A percentile compares a stretch with the other conserved stretches of the same genome.
Evolutionary conservation across 1,284 basidiomycete genomes (phyloP).

Genomic region (Coniophora puteana): DNA sequence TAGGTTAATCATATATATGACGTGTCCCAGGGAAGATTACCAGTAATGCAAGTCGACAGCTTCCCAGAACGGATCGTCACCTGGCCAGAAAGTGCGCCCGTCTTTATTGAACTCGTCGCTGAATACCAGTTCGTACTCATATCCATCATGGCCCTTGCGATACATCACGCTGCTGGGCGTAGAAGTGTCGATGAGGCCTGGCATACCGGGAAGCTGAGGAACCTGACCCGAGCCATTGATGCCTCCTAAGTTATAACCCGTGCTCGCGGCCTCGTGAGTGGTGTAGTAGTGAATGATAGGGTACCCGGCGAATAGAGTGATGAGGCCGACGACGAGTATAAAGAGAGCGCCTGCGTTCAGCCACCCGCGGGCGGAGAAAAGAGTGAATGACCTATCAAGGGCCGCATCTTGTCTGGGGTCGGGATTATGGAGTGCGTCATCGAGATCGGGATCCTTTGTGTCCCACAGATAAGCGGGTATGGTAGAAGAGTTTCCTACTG

Average conservation of each 20-base stretch:
- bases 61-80: conserved; percentile 80
- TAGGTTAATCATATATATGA: no score
- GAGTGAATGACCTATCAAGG: conserved; percentile 52
- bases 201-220: conserved; percentile 55
- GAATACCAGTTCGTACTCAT: conserved; percentile 80
- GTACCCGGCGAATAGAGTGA: conserved; percentile 75
- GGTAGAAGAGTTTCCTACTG: conserved; percentile 34
- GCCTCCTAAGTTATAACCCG: conserved; percentile 75
- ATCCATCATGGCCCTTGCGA: conserved; percentile 65
- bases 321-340: conserved; percentile 54
- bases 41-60: conserved; percentile 72
- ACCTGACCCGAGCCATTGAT: conserved; percentile 73
- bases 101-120: conserved; percentile 89
- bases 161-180: conserved; percentile 56
- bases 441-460: conserved; percentile 66
- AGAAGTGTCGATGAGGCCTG: conserved; percentile 61
- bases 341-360: conserved; percentile 61
- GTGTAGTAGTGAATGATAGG: conserved; percentile 66
- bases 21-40: conserved; percentile 32
- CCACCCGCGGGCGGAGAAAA: conserved; percentile 73
- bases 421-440: conserved; percentile 75
- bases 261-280: conserved; percentile 21
- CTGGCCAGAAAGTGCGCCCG: conserved; percentile 76
- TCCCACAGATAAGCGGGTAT: conserved; percentile 71
- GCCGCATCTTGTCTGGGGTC: conserved; percentile 61